Evolutionary conservation across 768 basidiomycete genomes (phyloP).

Genomic region (Stropharia rugosoannulata): DNA sequence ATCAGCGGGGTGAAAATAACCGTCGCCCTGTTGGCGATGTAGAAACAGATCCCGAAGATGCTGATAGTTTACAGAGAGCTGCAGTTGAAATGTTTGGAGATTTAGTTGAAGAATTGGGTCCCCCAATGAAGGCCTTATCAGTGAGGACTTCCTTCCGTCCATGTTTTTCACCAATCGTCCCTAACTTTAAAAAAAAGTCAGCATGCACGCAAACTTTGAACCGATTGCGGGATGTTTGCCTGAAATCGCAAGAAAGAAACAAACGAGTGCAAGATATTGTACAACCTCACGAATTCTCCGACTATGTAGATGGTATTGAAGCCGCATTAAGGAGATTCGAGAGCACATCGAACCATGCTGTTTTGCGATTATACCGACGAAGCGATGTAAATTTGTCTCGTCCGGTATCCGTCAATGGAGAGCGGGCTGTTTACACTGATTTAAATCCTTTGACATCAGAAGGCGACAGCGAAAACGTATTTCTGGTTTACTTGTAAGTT

Average conservation of each 20-base stretch:
- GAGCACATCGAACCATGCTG: conserved; percentile 80
- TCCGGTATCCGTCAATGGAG: conserved; percentile 21
- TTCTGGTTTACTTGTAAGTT: conserved; percentile 87
- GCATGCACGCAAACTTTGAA: conserved; percentile 61
- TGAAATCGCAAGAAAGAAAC: conserved; percentile 36
- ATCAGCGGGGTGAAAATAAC: conserved; percentile 9
- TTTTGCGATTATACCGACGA: conserved; percentile 70
- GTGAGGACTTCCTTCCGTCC: conserved; percentile 37
- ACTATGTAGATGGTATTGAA: conserved; percentile 65
- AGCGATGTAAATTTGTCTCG: conserved; percentile 33
- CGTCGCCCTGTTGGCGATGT: not conserved
- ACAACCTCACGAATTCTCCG: conserved; percentile 59
- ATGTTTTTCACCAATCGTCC: not conserved
- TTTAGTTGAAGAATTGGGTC: conserved; percentile 75
- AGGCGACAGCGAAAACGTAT: conserved; percentile 78
- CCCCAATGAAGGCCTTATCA: conserved; percentile 72
- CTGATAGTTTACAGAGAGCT: conserved; percentile 48
- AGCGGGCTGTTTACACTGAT: conserved; percentile 6
- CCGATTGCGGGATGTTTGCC: conserved; percentile 65
- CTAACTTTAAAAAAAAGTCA: conserved; percentile 36
- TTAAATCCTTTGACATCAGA: conserved; percentile 39
- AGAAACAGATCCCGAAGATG: conserved; percentile 23
- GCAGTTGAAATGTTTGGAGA: conserved; percentile 78
- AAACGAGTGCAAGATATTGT: conserved; percentile 31
- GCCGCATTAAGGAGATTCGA: conserved; percentile 73